phyloP scores from a whole-genome alignment of 441 rosid genomes.

The Corymbia calophylla region DNA sequence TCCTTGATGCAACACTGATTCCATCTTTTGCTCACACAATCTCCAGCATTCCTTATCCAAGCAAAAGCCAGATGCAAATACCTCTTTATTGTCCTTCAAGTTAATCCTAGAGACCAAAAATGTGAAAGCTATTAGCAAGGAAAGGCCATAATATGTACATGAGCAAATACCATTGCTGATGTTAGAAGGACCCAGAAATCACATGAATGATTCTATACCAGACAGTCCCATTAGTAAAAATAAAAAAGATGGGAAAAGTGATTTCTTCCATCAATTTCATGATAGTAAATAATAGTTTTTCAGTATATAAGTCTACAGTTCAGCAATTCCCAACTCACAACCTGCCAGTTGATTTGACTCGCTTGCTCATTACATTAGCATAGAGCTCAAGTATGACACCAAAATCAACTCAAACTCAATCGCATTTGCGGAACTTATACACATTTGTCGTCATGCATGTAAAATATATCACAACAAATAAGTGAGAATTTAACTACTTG shows the following conservation, averaged over 20 bases:
- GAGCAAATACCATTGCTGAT: background rate
- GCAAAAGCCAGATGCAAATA: constrained; percentile 56
- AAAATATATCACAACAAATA: background rate
- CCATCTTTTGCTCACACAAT: constrained; percentile 68
- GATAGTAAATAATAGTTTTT: background rate
- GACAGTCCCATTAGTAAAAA: background rate
- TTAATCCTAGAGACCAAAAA: constrained; percentile 44
- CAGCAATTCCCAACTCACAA: background rate
- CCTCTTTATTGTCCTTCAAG: constrained; percentile 43
- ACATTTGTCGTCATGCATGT: background rate
- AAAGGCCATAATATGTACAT: background rate
- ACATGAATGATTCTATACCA: background rate
- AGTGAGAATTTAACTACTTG: background rate
- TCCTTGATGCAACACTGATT: constrained; percentile 59
- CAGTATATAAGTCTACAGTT: background rate
- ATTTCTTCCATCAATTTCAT: background rate
- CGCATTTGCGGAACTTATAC: background rate
- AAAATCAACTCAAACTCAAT: background rate
- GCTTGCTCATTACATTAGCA: background rate
- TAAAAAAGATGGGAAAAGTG: background rate
- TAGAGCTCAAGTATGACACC: background rate
- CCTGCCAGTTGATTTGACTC: background rate
- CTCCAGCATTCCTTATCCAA: constrained; percentile 95
- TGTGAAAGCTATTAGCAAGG: background rate
- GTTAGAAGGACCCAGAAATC: background rate